Conservation (phyloP, 202 grass and related monocot genomes). For the Alloteropsis angusta region DNA sequence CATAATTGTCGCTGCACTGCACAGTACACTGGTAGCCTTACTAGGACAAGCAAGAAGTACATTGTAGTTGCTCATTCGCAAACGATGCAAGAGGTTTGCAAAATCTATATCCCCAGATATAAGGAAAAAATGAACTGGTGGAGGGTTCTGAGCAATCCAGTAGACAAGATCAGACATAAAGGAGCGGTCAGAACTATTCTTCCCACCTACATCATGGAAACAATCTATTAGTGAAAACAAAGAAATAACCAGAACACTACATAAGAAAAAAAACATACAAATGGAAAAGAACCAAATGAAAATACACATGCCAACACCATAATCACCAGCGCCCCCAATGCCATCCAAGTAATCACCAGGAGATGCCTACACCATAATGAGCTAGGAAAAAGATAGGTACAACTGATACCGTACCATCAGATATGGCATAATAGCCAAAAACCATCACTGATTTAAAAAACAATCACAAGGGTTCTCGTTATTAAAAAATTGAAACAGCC, state of each 20-base stretch:
- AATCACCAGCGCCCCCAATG: not conserved
- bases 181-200: conserved; percentile 72
- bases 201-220: conserved; percentile 47
- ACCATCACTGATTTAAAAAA: not conserved
- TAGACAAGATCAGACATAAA: conserved; percentile 77
- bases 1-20: conserved; percentile 75
- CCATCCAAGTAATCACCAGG: not conserved
- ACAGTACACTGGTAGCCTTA: conserved; percentile 27
- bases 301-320: not conserved
- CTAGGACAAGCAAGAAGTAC: conserved; percentile 61
- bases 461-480: not conserved
- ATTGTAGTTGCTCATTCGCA: conserved; percentile 97
- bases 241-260: conserved; percentile 1
- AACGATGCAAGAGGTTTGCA: conserved; percentile 69
- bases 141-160: conserved; percentile 74
- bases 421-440: not conserved
- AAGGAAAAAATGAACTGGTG: conserved; percentile 83
- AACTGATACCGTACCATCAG: not conserved
- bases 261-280: not conserved
- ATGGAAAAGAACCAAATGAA: not conserved
- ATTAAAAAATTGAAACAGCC: not conserved
- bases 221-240: conserved; percentile 8
- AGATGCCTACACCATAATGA: not conserved
- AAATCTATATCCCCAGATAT: conserved; percentile 86
- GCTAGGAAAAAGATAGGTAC: not conserved